phyloP scores from a whole-genome alignment of 129 eudicot genomes.

The Arctium minus region DNA sequence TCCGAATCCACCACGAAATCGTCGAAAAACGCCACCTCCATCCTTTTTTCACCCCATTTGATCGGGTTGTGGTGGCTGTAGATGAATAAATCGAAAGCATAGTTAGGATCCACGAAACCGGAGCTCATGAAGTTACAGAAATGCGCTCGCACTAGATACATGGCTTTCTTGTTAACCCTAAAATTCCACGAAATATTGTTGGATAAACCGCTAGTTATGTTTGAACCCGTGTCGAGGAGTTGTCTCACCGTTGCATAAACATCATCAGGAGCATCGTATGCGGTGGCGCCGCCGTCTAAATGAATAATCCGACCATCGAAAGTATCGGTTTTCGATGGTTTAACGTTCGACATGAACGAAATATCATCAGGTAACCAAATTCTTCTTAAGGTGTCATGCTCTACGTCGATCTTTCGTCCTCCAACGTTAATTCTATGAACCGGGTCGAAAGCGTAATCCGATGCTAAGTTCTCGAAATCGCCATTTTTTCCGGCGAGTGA shows the following conservation, averaged over 20 bases:
- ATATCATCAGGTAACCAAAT: slow-evolving; percentile 51
- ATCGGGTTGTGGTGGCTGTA: background rate
- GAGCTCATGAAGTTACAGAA: slow-evolving; percentile 38
- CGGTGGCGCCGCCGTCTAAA: background rate
- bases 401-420: slow-evolving; percentile 9
- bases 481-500: slow-evolving; percentile 7
- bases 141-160: slow-evolving; percentile 44
- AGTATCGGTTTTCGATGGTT: background rate
- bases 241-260: slow-evolving; percentile 52
- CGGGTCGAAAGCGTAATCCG: slow-evolving; percentile 18
- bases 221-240: background rate
- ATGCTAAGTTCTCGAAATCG: background rate
- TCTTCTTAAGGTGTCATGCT: slow-evolving; percentile 43
- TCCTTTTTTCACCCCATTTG: background rate
- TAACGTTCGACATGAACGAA: slow-evolving; percentile 1
- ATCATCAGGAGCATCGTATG: slow-evolving; percentile 37
- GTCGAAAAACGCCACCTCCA: slow-evolving; percentile 31
- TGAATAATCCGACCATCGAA: background rate
- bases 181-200: slow-evolving; percentile 53
- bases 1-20: slow-evolving; percentile 45
- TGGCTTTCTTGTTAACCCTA: slow-evolving; percentile 16
- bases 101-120: accelerated
- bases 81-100: slow-evolving; percentile 33
- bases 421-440: slow-evolving; percentile 62
- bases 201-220: background rate